Evolutionary conservation across 73 alveolate genomes (phyloP).

Genomic region (Paramecium tetraurelia): DNA sequence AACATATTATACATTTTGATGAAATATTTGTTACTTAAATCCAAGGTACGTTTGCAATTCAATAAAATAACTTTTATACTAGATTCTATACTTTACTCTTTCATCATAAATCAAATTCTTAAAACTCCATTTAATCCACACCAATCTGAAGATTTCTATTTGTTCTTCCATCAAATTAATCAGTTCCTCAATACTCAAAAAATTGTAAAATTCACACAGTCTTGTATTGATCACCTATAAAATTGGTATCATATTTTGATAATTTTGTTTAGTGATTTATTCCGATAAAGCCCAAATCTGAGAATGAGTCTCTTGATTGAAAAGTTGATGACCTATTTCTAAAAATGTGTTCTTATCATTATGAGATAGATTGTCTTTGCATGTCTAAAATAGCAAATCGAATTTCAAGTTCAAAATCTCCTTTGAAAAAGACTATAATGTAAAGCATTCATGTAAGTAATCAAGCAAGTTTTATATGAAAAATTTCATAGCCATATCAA

Average conservation of each 20-base stretch:
- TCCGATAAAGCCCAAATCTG: not conserved
- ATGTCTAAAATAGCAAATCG: not conserved
- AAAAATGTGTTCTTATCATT: not conserved
- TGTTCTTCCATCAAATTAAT: not conserved
- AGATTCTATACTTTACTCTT: not conserved
- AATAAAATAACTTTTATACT: not conserved
- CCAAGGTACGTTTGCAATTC: not conserved
- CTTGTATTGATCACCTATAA: not conserved
- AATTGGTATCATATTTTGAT: not conserved
- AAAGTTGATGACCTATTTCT: not conserved
- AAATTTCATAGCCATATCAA: not conserved
- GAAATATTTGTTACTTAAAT: not conserved
- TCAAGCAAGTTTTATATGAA: not conserved
- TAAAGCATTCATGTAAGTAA: not conserved
- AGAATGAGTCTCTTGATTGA: not conserved
- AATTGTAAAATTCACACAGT: not conserved
- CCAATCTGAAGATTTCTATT: not conserved
- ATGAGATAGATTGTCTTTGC: not conserved
- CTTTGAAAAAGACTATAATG: not conserved
- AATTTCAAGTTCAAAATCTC: not conserved
- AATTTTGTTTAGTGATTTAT: not conserved
- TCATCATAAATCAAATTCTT: not conserved
- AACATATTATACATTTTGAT: not conserved
- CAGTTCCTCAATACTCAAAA: not conserved
- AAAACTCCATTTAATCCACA: constrained; percentile 35